phyloP scores from a whole-genome alignment of 2,329 filamentous ascomycete genomes.

The Rhynchosporium secalis region DNA sequence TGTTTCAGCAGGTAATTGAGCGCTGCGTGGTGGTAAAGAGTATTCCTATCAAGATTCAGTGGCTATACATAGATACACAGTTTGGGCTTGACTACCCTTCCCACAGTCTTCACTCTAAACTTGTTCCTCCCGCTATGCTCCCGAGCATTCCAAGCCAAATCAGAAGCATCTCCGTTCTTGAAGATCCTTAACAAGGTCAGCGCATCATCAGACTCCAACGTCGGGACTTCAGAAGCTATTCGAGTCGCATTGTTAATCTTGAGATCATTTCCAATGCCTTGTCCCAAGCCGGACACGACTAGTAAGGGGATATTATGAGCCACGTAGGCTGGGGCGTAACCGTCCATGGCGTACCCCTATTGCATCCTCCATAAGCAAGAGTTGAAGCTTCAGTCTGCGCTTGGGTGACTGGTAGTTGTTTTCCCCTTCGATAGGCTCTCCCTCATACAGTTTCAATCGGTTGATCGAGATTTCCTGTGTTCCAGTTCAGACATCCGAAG shows the following conservation, averaged over 20 bases:
- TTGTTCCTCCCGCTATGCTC: slow-evolving; percentile 49
- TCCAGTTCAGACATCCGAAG: background rate
- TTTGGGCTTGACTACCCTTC: slow-evolving; percentile 62
- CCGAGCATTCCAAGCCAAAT: slow-evolving; percentile 66
- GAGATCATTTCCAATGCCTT: slow-evolving; percentile 44
- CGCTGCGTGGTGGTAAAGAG: slow-evolving; percentile 58
- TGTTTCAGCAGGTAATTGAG: slow-evolving; percentile 52
- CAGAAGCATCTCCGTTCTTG: slow-evolving; percentile 61
- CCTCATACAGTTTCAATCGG: background rate
- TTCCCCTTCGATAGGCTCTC: background rate
- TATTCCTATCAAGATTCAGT: slow-evolving; percentile 45
- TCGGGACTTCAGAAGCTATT: slow-evolving; percentile 70
- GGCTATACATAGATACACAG: slow-evolving; percentile 30
- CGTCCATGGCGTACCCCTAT: slow-evolving; percentile 63
- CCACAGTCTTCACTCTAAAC: slow-evolving; percentile 72
- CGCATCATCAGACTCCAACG: slow-evolving; percentile 64
- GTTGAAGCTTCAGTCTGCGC: background rate
- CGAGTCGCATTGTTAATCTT: slow-evolving; percentile 40
- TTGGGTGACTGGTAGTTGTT: background rate
- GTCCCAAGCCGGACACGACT: slow-evolving; percentile 73
- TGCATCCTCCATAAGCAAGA: slow-evolving; percentile 36
- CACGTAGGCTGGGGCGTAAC: slow-evolving; percentile 76
- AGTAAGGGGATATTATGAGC: slow-evolving; percentile 85
- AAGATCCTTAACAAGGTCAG: slow-evolving; percentile 67
- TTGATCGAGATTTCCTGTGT: background rate